phyloP scores from a whole-genome alignment of 495 filamentous ascomycete genomes.

The Clavariopsis aquatica region DNA sequence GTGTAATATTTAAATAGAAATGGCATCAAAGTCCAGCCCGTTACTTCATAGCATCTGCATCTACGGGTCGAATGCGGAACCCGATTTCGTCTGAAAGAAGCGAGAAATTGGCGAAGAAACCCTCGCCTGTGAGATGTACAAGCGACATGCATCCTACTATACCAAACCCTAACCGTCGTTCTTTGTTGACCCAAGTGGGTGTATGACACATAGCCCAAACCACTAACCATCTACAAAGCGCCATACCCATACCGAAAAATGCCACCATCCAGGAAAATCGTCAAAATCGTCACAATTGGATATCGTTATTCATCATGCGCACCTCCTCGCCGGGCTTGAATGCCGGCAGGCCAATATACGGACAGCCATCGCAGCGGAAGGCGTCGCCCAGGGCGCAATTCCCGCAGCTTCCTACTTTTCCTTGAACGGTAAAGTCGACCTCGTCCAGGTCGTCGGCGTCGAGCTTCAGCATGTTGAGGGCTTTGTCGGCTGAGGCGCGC shows the following conservation, averaged over 20 bases:
- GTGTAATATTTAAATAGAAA: too few species aligned
- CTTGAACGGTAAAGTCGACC: slow-evolving; percentile 92
- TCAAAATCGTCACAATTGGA: slow-evolving; percentile 66
- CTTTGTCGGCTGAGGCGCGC: slow-evolving; percentile 61
- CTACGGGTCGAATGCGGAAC: too few species aligned
- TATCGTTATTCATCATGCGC: slow-evolving; percentile 76
- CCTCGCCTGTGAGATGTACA: too few species aligned
- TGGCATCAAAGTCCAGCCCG: too few species aligned
- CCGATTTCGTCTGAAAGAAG: too few species aligned
- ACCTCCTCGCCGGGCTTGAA: slow-evolving; percentile 98
- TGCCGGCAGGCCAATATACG: slow-evolving; percentile 88
- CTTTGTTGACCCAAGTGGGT: too few species aligned
- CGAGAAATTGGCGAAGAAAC: too few species aligned
- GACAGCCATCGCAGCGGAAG: slow-evolving; percentile 79
- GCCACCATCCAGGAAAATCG: neutral
- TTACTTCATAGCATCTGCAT: too few species aligned
- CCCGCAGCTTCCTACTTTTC: slow-evolving; percentile 90
- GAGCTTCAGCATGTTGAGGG: slow-evolving; percentile 70
- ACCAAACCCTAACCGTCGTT: too few species aligned
- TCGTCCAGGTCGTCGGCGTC: slow-evolving; percentile 76
- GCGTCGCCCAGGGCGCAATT: slow-evolving; percentile 93
- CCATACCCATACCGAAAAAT: neutral
- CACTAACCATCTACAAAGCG: neutral
- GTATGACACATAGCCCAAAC: neutral
- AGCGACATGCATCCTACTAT: too few species aligned